phyloP scores from a whole-genome alignment of 805 yeast species.

The Myxozyma sirexii region DNA sequence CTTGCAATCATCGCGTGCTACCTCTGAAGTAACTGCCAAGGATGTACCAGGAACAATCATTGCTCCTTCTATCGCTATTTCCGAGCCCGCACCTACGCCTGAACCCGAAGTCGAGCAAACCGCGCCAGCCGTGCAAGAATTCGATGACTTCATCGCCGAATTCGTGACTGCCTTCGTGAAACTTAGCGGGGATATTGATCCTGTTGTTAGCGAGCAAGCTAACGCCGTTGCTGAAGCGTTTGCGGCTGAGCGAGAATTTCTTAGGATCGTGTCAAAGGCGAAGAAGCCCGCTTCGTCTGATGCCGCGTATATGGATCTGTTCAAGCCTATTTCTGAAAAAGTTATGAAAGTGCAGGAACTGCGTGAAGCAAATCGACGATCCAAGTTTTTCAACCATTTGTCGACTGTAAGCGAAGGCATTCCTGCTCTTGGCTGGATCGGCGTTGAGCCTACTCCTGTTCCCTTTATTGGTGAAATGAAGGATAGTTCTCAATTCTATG shows the following conservation, averaged over 20 bases:
- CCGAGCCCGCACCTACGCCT: conserved; percentile 33
- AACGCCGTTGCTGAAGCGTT: conserved; percentile 57
- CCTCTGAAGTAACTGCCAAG: conserved; percentile 10
- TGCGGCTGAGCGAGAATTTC: conserved; percentile 58
- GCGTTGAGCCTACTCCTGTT: conserved; percentile 67
- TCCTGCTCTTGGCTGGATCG: conserved; percentile 90
- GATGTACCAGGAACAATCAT: conserved; percentile 31
- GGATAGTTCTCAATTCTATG: conserved; percentile 93
- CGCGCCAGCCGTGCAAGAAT: conserved; percentile 41
- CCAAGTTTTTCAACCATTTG: conserved; percentile 67
- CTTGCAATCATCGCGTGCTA: conserved; percentile 37
- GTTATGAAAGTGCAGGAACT: conserved; percentile 60
- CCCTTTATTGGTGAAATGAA: conserved; percentile 77
- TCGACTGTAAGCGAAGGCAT: conserved; percentile 87
- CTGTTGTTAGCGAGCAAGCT: conserved; percentile 56
- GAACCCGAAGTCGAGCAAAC: conserved; percentile 31
- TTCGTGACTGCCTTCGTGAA: conserved; percentile 63
- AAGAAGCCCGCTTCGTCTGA: conserved; percentile 59
- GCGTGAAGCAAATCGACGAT: conserved; percentile 75
- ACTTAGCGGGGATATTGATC: conserved; percentile 56
- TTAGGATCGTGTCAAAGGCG: conserved; percentile 60
- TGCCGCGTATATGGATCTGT: conserved; percentile 55
- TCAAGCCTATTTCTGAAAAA: conserved; percentile 67
- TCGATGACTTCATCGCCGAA: conserved; percentile 56
- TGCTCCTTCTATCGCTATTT: conserved; percentile 32